Evolutionary conservation across 2,329 filamentous ascomycete species (phyloP), one percentile per base, ranked within the genome.

Genomic region (Apiospora arundinis): DNA sequence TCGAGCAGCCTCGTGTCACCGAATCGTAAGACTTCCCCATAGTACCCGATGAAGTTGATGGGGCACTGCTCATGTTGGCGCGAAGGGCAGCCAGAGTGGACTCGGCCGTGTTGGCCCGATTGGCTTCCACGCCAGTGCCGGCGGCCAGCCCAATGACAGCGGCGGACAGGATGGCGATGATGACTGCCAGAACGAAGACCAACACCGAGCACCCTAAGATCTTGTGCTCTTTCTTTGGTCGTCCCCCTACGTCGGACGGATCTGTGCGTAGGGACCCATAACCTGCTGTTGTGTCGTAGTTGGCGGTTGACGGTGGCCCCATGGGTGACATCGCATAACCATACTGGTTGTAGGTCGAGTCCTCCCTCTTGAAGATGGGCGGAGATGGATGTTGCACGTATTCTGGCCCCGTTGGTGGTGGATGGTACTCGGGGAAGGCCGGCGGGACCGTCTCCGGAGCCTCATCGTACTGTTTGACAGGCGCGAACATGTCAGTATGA

Each of bases 81-180:
- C 32, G 56, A 21, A 48, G 45, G 21, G 73, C 68, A 3, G 79
- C 78, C 21, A 84, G 72, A 69, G 79, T 79, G 37, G 76, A 70
- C 37, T 80, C 77, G 0, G 83, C 83, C 16, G 80, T 73, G 69
- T 78, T 83, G 7, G 83, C 83, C 66, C 82, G 80, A 72, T 76
- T 81, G 8, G 82, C 75, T 70, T 84, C 80, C 7, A 86, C 76
- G 7, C 84, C 85, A 1, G 83, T 84, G 4, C 83, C 83, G 0
- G 83, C 84, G 1, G 84, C 84, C 37, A 86, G 76, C 1, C 83
- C 84, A 69, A 86, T 81, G 16, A 85, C 83, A 1, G 83, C 81
- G 0, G 78, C 81, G 0, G 80, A 79, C 56, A 86, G 73, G 16
- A 83, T 46, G 7, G 81, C 83, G 71, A 85, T 82, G 70, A 83